phyloP scores from a whole-genome alignment of 2,329 filamentous ascomycete genomes.

The Scolecobasidium constrictum region DNA sequence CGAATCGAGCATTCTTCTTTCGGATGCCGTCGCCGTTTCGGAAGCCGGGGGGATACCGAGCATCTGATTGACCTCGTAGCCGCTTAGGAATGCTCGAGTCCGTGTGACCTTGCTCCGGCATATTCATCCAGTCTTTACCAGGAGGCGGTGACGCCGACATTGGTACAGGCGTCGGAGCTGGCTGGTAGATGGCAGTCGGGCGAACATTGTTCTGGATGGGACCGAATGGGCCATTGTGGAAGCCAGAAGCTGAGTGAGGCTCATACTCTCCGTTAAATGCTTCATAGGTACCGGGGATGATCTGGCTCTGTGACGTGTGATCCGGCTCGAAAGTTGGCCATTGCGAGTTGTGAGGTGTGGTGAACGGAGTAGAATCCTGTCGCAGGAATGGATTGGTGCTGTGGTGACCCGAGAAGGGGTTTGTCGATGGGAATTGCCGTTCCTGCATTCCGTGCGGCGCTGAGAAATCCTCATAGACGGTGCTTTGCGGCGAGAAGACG shows the following conservation, averaged over 20 bases:
- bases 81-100: slow-evolving; percentile 38
- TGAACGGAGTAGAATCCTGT: slow-evolving; percentile 33
- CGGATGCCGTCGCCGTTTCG: slow-evolving; percentile 76
- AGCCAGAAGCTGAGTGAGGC: slow-evolving; percentile 29
- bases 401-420: slow-evolving; percentile 17
- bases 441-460: slow-evolving; percentile 24
- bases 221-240: slow-evolving; percentile 29
- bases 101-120: slow-evolving; percentile 37
- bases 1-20: slow-evolving; percentile 98
- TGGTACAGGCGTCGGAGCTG: slow-evolving; percentile 37
- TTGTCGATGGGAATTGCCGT: slow-evolving; percentile 35
- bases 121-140: slow-evolving; percentile 46
- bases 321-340: slow-evolving; percentile 43
- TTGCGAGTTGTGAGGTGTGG: slow-evolving; percentile 7
- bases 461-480: slow-evolving; percentile 36
- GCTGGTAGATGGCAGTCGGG: slow-evolving; percentile 39
- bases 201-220: slow-evolving; percentile 30
- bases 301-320: slow-evolving; percentile 64
- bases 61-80: slow-evolving; percentile 56
- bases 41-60: slow-evolving; percentile 65
- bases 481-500: slow-evolving; percentile 41
- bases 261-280: slow-evolving; percentile 45
- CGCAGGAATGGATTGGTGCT: slow-evolving; percentile 54
- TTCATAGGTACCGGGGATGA: slow-evolving; percentile 62
- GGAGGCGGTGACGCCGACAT: slow-evolving; percentile 38